Conservation (phyloP, 176 grass and related monocot genomes). For the Melocanna baccifera region DNA sequence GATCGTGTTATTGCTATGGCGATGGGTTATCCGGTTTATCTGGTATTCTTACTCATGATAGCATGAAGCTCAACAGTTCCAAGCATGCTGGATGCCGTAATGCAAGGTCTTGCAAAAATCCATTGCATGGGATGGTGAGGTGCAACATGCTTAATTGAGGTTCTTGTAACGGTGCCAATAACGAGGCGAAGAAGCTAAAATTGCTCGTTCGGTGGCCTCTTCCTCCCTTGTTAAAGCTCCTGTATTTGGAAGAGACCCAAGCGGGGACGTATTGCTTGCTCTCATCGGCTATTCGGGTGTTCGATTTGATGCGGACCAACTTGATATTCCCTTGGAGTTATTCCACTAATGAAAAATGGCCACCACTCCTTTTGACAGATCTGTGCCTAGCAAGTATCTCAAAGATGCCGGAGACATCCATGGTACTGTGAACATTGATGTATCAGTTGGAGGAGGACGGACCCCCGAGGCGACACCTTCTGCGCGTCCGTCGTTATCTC, state of each 20-base stretch:
- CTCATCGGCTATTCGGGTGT: slow-evolving; percentile 86
- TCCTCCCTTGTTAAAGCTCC: slow-evolving; percentile 97
- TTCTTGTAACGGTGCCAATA: slow-evolving; percentile 69
- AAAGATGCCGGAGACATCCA: slow-evolving; percentile 76
- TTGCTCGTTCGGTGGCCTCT: slow-evolving; percentile 87
- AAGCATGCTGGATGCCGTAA: slow-evolving; percentile 94
- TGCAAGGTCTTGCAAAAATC: slow-evolving; percentile 99
- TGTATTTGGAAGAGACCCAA: slow-evolving; percentile 93
- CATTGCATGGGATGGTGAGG: slow-evolving; percentile 96
- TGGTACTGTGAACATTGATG: slow-evolving; percentile 76
- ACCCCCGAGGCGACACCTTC: no score
- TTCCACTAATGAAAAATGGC: slow-evolving; percentile 84
- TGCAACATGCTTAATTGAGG: slow-evolving; percentile 96
- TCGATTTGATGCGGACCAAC: slow-evolving; percentile 57
- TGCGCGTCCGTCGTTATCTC: no score
- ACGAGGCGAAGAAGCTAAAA: slow-evolving; percentile 78
- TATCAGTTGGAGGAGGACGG: slow-evolving; percentile 42
- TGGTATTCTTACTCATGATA: slow-evolving; percentile 57
- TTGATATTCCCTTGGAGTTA: slow-evolving; percentile 90
- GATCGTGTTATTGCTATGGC: slow-evolving; percentile 95
- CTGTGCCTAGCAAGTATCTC: slow-evolving; percentile 71
- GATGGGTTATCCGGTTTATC: slow-evolving; percentile 75
- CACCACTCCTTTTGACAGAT: slow-evolving; percentile 95
- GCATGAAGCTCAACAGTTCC: slow-evolving; percentile 82
- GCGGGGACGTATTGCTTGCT: slow-evolving; percentile 95